These are phyloP conservation scores for Triticum urartu DNA, from an alignment of 176 grass and related monocot genomes.

Conservation along the genomic window DNA sequence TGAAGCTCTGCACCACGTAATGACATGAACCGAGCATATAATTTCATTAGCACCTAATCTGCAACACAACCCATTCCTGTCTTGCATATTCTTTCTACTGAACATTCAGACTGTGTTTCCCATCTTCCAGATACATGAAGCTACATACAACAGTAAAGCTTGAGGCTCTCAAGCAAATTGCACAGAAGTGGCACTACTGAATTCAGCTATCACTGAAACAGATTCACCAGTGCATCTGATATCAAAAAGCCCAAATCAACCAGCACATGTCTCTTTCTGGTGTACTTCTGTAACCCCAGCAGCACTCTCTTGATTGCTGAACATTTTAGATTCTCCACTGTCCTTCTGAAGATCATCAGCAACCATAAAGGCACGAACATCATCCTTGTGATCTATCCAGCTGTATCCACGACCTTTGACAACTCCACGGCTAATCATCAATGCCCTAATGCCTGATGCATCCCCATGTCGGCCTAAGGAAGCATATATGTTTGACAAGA, in stretches of 20 bases:
- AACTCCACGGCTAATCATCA: conserved; percentile 70
- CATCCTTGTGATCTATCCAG: conserved; percentile 76
- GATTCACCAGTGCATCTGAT: neutral
- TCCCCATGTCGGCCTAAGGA: conserved; percentile 63
- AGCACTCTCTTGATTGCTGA: neutral
- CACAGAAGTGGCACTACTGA: neutral
- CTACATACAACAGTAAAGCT: neutral
- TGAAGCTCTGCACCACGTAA: neutral
- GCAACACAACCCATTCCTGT: neutral
- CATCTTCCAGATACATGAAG: neutral
- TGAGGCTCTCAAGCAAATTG: neutral
- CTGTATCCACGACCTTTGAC: conserved; percentile 71
- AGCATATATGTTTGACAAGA: conserved; percentile 95
- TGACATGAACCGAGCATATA: neutral
- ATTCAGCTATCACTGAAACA: neutral
- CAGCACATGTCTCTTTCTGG: conserved; percentile 16
- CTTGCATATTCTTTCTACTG: neutral
- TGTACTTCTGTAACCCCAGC: conserved; percentile 22
- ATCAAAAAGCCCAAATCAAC: conserved; percentile 33
- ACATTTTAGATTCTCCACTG: conserved; percentile 25
- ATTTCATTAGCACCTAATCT: conserved; percentile 11
- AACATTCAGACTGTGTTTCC: neutral
- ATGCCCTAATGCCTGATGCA: conserved; percentile 59
- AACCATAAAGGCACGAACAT: conserved; percentile 63
- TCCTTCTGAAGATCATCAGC: conserved; percentile 47